Base-by-base conservation (phyloP, 768 basidiomycete genomes). In the Boletus sp. region DNA sequence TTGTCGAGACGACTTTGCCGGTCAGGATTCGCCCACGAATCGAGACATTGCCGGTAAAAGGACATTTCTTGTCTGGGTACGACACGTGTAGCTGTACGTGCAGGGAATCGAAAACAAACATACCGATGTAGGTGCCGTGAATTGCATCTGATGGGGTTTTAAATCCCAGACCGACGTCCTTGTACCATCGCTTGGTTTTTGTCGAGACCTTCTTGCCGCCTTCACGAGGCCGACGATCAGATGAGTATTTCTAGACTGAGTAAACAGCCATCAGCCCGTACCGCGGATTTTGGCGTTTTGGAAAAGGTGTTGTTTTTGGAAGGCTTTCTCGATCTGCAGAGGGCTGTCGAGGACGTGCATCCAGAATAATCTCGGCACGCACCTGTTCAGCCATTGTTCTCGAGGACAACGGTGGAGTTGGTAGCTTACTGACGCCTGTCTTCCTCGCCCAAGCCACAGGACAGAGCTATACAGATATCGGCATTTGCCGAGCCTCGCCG, bases 11-110 rank as follows among this genome's bases (percentile, higher is more conserved):
- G 58, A 99, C 96, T 74, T 92, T 92, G 74, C 97, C 97, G 47
- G 94, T 96, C 59, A 99, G 79, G 77, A 99, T 99, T 67, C 97
- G 95, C 52, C 97, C 97, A 71, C 97, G 96, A 73, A 99, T 99
- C 53, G 97, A 98, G 67, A 99, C 79, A 63, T 93, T 80, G 61
- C 96, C 91, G 61, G 93, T 95, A 83, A 98, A 99, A 27, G 97
- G 97, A 80, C 97, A 99, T 79, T 99, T 99, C 83, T 98, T 98
- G 84, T 99, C 97, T 93, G 65, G 32, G 35, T 45, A 43, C 27
- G 30, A 9, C 37, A 25, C 27, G 21, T 58, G 39, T 35, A 58
- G 48, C 29, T 15, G 34, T 47, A 17, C 25, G 14, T 2, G 10
- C 30, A 41, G 21, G n/a, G 14, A 41, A 41, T 50, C 32, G 27